Evolutionary conservation across 2,329 filamentous ascomycete species (phyloP).

Genomic region (Apiospora koreana): DNA sequence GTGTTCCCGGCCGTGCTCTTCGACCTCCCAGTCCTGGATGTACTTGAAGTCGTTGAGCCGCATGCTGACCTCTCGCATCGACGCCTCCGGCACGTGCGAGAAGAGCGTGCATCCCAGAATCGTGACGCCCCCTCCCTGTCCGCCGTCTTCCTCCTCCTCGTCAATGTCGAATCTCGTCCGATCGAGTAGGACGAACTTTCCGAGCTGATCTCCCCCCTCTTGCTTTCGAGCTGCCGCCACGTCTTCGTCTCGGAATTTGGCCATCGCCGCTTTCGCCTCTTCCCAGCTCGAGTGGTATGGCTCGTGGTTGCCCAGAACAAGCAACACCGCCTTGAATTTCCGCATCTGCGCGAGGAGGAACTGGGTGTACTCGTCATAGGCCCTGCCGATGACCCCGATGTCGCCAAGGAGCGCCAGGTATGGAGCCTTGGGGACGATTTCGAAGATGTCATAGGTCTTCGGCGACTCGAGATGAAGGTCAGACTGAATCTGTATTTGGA

Average conservation of each 20-base stretch:
- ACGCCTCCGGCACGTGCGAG: slow-evolving; percentile 43
- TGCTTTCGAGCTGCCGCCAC: slow-evolving; percentile 22
- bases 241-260: slow-evolving; percentile 32
- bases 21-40: slow-evolving; percentile 41
- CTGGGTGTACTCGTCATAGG: slow-evolving; percentile 42
- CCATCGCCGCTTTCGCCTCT: slow-evolving; percentile 29
- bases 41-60: slow-evolving; percentile 54
- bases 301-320: slow-evolving; percentile 60
- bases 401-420: slow-evolving; percentile 59
- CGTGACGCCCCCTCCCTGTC: too few species aligned
- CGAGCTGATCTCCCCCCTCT: slow-evolving; percentile 22
- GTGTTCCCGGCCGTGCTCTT: slow-evolving; percentile 39
- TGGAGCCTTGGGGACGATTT: slow-evolving; percentile 47
- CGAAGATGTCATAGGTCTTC: slow-evolving; percentile 50
- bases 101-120: slow-evolving; percentile 52
- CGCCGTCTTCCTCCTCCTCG: slow-evolving; percentile 35
- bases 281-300: slow-evolving; percentile 45
- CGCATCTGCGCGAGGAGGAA: slow-evolving; percentile 51
- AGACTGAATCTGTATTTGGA: slow-evolving; percentile 51
- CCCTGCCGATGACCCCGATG: slow-evolving; percentile 46
- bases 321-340: slow-evolving; percentile 50
- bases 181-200: slow-evolving; percentile 43
- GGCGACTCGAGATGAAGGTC: slow-evolving; percentile 58
- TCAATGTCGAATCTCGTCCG: slow-evolving; percentile 25
- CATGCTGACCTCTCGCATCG: slow-evolving; percentile 38